These are phyloP conservation scores for Penicillium cinerascens DNA, from an alignment of 495 filamentous ascomycete genomes.

Conservation along the genomic window DNA sequence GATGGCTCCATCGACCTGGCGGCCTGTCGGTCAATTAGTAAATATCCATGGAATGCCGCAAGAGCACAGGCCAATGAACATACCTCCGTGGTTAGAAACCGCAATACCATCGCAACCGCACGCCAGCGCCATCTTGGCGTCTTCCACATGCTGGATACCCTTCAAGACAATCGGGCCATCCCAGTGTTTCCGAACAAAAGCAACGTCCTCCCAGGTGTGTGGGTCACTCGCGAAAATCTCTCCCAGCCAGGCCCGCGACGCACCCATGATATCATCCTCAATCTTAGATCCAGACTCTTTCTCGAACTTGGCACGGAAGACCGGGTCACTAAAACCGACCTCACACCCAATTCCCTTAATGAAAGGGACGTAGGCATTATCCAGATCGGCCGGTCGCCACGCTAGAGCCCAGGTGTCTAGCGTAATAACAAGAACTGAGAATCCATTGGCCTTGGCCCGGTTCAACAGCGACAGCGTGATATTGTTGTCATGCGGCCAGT, in stretches of 20 bases:
- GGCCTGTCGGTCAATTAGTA: slow-evolving; percentile 28
- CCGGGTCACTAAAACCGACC: slow-evolving; percentile 54
- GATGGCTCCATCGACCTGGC: slow-evolving; percentile 66
- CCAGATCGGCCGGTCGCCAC: slow-evolving; percentile 61
- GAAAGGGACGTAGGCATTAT: slow-evolving; percentile 56
- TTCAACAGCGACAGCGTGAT: slow-evolving; percentile 57
- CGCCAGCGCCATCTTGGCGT: slow-evolving; percentile 46
- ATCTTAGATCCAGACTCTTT: slow-evolving; percentile 42
- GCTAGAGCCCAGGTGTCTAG: slow-evolving; percentile 43
- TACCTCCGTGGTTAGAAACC: slow-evolving; percentile 53
- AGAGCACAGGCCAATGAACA: neutral
- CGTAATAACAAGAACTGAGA: slow-evolving; percentile 45
- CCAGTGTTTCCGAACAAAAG: slow-evolving; percentile 54
- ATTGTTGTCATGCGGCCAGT: slow-evolving; percentile 59
- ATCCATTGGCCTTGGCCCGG: slow-evolving; percentile 54
- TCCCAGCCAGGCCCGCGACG: slow-evolving; percentile 46
- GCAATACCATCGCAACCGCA: slow-evolving; percentile 51
- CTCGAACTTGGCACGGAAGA: slow-evolving; percentile 55
- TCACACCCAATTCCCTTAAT: slow-evolving; percentile 43
- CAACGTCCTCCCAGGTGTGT: slow-evolving; percentile 59
- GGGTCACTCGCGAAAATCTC: slow-evolving; percentile 48
- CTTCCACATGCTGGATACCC: slow-evolving; percentile 48
- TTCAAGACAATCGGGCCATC: slow-evolving; percentile 55
- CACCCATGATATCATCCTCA: slow-evolving; percentile 47
- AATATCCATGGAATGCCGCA: neutral